Percentiles rank a stretch among this genome's conserved stretches.
phyloP scores from a whole-genome alignment of 768 basidiomycete genomes.

The Asterophora lycoperdoides region DNA sequence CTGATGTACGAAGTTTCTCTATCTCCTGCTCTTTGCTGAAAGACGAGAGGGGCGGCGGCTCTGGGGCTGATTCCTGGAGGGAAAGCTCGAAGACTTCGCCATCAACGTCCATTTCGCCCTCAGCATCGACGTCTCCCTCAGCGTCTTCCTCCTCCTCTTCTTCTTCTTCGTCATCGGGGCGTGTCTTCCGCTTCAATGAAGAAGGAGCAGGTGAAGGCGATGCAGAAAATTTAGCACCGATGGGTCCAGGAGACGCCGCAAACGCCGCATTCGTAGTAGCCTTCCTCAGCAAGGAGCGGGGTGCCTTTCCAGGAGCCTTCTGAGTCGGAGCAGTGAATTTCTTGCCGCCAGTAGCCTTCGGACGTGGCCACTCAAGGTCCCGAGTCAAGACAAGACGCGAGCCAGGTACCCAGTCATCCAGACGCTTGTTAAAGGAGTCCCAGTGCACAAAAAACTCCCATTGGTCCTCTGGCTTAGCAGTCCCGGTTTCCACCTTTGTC shows the following conservation, averaged over 20 bases:
- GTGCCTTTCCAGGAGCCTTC: constrained; percentile 62
- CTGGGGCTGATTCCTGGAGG: constrained; percentile 46
- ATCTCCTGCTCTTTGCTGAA: constrained; percentile 99
- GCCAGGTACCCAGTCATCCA: constrained; percentile 95
- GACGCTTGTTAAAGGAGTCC: constrained; percentile 98
- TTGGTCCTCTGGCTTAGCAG: constrained; percentile 63
- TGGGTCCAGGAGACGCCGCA: constrained; percentile 45
- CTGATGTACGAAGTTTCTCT: constrained; percentile 94
- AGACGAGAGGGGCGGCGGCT: constrained; percentile 48
- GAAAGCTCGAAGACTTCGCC: constrained; percentile 69
- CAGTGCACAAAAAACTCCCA: constrained; percentile 98
- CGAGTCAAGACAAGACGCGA: constrained; percentile 77
- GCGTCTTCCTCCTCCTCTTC: constrained; percentile 54
- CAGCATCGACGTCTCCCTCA: constrained; percentile 51
- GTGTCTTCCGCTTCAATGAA: constrained; percentile 63
- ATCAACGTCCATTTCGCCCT: constrained; percentile 72
- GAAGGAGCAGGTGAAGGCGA: constrained; percentile 55
- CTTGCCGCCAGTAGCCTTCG: constrained; percentile 61
- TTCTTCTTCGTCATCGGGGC: constrained; percentile 65
- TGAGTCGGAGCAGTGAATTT: constrained; percentile 43
- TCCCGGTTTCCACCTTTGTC: constrained; percentile 41
- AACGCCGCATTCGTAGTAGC: constrained; percentile 66
- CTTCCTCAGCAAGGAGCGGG: constrained; percentile 62
- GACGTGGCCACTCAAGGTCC: constrained; percentile 95
- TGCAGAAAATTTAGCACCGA: constrained; percentile 30